Percentiles rank a stretch among this genome's conserved stretches.
These are phyloP conservation scores for Macrotyloma uniflorum DNA, from an alignment of 306 rosid genomes.

Conservation along the genomic window DNA sequence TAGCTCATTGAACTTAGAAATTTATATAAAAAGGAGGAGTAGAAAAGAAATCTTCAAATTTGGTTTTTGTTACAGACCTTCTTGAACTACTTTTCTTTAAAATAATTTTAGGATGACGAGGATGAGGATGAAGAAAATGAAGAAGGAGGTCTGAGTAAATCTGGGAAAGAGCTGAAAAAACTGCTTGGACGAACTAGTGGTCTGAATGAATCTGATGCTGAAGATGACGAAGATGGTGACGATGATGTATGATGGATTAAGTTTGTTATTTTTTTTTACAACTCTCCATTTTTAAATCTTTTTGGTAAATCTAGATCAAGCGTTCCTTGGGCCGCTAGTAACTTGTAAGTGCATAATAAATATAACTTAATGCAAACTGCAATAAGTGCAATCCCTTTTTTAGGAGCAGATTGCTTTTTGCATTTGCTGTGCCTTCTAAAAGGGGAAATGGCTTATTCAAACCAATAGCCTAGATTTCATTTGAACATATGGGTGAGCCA, in stretches of 20 bases:
- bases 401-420: background rate
- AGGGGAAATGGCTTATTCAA: background rate
- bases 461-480: conserved; percentile 3
- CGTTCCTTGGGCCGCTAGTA: background rate
- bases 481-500: conserved; percentile 7
- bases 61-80: conserved; percentile 7
- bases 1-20: background rate
- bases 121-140: conserved; percentile 77
- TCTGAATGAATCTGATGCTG: conserved; percentile 73
- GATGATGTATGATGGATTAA: conserved; percentile 51
- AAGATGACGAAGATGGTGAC: conserved; percentile 73
- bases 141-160: conserved; percentile 80
- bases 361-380: background rate
- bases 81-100: background rate
- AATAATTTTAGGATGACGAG: conserved; percentile 53
- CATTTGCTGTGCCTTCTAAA: conserved; percentile 13
- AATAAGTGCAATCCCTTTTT: background rate
- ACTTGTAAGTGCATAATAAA: background rate
- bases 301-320: background rate
- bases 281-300: background rate
- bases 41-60: background rate
- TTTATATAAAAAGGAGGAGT: background rate
- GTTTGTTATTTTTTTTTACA: background rate
- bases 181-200: conserved; percentile 73
- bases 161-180: conserved; percentile 89